Evolutionary conservation across 2,329 filamentous ascomycete genomes (phyloP), one percentile per base, ranked within the genome.

Genomic region (Lachnellula arida): DNA sequence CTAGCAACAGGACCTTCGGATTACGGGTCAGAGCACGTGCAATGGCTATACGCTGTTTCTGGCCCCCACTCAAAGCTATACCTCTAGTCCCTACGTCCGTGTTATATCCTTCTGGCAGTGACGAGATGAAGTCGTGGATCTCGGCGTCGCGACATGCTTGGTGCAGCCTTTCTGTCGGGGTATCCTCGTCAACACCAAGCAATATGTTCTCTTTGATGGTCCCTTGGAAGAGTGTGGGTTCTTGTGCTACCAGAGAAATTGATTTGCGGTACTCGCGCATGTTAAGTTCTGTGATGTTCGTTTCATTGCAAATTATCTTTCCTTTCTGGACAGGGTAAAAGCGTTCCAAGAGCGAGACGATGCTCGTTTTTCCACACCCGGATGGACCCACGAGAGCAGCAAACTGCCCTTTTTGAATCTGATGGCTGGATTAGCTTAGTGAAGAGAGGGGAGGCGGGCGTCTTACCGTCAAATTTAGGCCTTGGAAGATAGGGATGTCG

Each of bases 241-340:
- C 88, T 70, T 92, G 88, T 3, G 86, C 83, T 0, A 92, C 88
- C 0, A 92, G 78, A 1, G 86, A 86, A 12, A 91, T 75, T 37
- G 81, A 73, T 54, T 78, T 76, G 42, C 88, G 81, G 67, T 90
- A 90, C 17, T 78, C 72, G 57, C 77, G 77, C 0, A 87, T 76
- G 54, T 86, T 81, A 51, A 90, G 68, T 1, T 76, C 68, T 1
- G 74, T 69, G 44, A 91, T 82, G 63, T 86, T 78, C 50, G 75
- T 74, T 5, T 78, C 82, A 67, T 89, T 85, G 67, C 84, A 81
- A 0, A 85, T 74, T 53, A 94, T 85, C 5, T 75, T 73, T 5
- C 90, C 90, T 11, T 77, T 74, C 15, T 80, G 75, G 0, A 84
- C 72, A 42, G 89, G 82, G 68, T 93, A 93, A 71, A 92, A 91